These are phyloP conservation scores for Fusarium sp. DNA, from an alignment of 2,329 filamentous ascomycete genomes.

Conservation along the genomic window DNA sequence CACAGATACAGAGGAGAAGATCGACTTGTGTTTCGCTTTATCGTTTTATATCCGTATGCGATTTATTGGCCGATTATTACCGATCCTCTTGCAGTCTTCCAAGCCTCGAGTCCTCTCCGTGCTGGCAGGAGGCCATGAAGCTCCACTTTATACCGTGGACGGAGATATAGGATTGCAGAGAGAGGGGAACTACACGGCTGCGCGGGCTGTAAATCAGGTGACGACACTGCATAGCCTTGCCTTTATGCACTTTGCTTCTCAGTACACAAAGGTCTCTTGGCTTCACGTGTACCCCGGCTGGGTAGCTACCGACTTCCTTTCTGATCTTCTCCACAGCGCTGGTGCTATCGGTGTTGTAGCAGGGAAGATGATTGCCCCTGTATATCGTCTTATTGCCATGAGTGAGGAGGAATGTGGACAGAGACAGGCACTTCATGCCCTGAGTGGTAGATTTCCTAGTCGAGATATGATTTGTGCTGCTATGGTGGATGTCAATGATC, in stretches of 20 bases:
- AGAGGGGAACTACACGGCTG: background rate
- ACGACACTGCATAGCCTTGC: slow-evolving; percentile 3
- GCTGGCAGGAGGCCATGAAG: background rate
- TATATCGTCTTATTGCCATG: background rate
- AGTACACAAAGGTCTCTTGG: background rate
- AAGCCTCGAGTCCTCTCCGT: slow-evolving; percentile 5
- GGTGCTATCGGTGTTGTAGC: background rate
- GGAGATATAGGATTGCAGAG: background rate
- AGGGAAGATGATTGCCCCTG: background rate
- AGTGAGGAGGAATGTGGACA: background rate
- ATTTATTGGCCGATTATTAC: background rate
- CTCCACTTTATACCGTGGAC: background rate
- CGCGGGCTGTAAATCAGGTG: slow-evolving; percentile 3
- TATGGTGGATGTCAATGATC: background rate
- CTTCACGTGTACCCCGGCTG: background rate
- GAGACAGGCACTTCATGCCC: background rate
- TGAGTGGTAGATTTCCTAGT: slow-evolving; percentile 2
- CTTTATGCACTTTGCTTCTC: background rate
- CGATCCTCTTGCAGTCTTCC: background rate
- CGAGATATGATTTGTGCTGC: slow-evolving; percentile 7
- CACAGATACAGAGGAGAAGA: background rate
- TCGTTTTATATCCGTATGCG: slow-evolving; percentile 2
- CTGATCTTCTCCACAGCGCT: background rate
- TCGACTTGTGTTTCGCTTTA: background rate
- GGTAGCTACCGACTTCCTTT: background rate